Conservation (phyloP, 208 protist genomes). For the Trypanosomatidae sp. region DNA sequence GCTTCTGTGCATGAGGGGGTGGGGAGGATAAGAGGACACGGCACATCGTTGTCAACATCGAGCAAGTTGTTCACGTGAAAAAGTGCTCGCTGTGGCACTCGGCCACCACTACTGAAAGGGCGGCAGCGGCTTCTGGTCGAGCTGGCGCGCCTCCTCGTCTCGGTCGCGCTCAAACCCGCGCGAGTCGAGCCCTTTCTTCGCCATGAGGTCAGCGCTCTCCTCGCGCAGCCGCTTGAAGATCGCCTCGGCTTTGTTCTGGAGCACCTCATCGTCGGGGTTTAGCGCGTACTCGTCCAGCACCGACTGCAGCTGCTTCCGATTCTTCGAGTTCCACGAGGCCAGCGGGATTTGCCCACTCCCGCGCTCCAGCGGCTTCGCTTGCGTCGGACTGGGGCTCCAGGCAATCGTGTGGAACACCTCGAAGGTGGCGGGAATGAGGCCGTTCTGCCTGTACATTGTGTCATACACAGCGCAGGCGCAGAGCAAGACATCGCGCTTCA, state of each 20-base stretch:
- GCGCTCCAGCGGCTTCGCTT: conserved; percentile 82
- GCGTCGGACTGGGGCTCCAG: conserved; percentile 86
- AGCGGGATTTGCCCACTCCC: conserved; percentile 77
- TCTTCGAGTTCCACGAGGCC: conserved; percentile 69
- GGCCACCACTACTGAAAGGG: conserved; percentile 43
- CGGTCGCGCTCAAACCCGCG: conserved; percentile 54
- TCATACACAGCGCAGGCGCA: conserved; percentile 81
- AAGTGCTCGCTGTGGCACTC: not conserved
- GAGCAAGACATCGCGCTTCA: conserved; percentile 76
- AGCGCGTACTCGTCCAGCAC: conserved; percentile 84
- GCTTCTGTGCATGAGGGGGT: not conserved
- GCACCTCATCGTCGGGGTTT: conserved; percentile 69
- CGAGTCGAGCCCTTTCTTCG: conserved; percentile 57
- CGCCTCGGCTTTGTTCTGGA: conserved; percentile 72
- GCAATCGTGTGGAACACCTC: conserved; percentile 91
- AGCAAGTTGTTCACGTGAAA: not conserved
- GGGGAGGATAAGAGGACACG: not conserved
- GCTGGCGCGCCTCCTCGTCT: conserved; percentile 48
- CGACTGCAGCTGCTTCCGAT: conserved; percentile 62
- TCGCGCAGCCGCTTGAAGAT: conserved; percentile 69
- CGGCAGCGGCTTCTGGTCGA: conserved; percentile 70
- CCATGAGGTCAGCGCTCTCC: conserved; percentile 70
- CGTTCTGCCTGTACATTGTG: conserved; percentile 84
- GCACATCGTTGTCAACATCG: not conserved
- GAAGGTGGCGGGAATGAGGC: conserved; percentile 88